phyloP scores from a whole-genome alignment of 306 rosid species.

The Ochetophila trinervis region DNA sequence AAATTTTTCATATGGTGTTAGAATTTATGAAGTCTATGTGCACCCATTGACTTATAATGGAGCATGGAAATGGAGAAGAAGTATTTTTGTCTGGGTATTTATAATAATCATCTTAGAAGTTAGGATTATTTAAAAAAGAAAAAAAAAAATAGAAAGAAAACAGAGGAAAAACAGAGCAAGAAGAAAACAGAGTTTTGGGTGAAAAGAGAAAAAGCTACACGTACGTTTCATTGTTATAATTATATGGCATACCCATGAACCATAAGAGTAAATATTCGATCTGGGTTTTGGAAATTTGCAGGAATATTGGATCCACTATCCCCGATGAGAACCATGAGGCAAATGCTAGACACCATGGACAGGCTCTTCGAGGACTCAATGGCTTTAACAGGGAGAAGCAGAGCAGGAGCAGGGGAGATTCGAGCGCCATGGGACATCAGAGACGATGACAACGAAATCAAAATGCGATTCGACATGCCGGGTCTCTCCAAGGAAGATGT shows the following conservation, averaged over 20 bases:
- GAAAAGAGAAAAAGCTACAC: no score
- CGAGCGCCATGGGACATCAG: slow-evolving; percentile 71
- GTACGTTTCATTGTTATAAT: no score
- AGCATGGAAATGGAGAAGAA: no score
- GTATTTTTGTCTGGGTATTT: no score
- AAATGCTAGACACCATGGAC: slow-evolving; percentile 75
- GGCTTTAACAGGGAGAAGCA: slow-evolving; percentile 40
- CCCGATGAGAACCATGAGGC: slow-evolving; percentile 77
- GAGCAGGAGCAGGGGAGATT: slow-evolving; percentile 35
- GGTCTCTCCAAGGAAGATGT: slow-evolving; percentile 77
- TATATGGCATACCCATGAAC: no score
- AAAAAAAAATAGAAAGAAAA: no score
- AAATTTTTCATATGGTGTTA: no score
- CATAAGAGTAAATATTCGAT: not conserved
- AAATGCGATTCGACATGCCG: slow-evolving; percentile 82
- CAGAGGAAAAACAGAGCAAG: no score
- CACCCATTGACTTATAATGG: not conserved
- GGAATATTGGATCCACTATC: slow-evolving; percentile 72
- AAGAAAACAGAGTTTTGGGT: no score
- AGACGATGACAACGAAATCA: slow-evolving; percentile 65
- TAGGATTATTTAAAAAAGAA: no score
- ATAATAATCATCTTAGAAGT: no score
- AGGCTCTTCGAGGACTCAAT: slow-evolving; percentile 49
- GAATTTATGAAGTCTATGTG: no score
- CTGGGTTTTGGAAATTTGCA: not conserved